These are phyloP conservation scores for Suhomyces terraborum DNA, from an alignment of 1,139 yeast genomes.

Conservation along the genomic window DNA sequence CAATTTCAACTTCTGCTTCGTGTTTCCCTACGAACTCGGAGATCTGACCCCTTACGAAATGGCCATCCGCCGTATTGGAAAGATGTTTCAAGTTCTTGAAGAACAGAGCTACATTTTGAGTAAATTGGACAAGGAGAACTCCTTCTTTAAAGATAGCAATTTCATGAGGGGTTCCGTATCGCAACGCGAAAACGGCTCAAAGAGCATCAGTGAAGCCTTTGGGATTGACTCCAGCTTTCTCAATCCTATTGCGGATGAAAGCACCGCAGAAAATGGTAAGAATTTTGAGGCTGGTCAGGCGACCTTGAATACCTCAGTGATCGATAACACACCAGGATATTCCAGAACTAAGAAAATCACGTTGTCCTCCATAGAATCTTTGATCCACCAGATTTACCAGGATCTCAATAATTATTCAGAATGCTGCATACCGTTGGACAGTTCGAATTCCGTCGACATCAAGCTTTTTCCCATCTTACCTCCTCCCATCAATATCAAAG, in stretches of 20 bases:
- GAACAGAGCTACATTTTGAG: slow-evolving; percentile 84
- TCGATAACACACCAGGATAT: slow-evolving; percentile 41
- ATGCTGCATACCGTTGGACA: slow-evolving; percentile 90
- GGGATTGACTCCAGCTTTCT: slow-evolving; percentile 14
- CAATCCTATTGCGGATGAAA: slow-evolving; percentile 3
- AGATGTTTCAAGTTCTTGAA: slow-evolving; percentile 86
- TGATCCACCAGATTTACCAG: slow-evolving; percentile 86
- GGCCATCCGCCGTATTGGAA: slow-evolving; percentile 79
- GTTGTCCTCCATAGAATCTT: slow-evolving; percentile 68
- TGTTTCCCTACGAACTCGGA: slow-evolving; percentile 71
- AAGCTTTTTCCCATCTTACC: slow-evolving; percentile 86
- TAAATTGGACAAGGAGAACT: slow-evolving; percentile 40
- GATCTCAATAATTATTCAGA: slow-evolving; percentile 94
- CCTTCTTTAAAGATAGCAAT: slow-evolving; percentile 36
- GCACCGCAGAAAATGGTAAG: background rate
- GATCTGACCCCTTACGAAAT: slow-evolving; percentile 87
- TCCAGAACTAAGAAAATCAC: slow-evolving; percentile 44
- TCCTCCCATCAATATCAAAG: slow-evolving; percentile 74
- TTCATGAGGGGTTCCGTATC: slow-evolving; percentile 1
- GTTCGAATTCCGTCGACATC: slow-evolving; percentile 87
- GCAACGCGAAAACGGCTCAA: background rate
- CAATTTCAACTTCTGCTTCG: slow-evolving; percentile 90
- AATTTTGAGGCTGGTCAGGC: slow-evolving; percentile 6
- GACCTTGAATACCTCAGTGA: slow-evolving; percentile 4
- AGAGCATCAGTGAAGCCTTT: slow-evolving; percentile 9